Conservation (phyloP, 768 basidiomycete genomes). For the Pulveroboletus sp. region DNA sequence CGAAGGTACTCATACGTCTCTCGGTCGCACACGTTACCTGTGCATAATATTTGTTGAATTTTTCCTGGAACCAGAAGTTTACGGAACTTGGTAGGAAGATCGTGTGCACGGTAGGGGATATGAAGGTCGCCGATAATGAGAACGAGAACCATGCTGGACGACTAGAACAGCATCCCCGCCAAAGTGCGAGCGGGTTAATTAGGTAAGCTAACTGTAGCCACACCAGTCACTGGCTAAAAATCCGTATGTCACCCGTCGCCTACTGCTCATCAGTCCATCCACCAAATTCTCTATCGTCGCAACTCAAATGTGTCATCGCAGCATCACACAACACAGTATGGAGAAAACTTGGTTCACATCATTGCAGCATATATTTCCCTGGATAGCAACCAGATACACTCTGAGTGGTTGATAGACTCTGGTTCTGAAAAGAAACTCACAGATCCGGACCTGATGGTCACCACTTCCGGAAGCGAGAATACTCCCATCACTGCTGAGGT, state of each 20-base stretch:
- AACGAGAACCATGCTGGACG: conserved; percentile 63
- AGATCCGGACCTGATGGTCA: conserved; percentile 35
- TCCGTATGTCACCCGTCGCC: not conserved
- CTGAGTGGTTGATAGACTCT: conserved; percentile 15
- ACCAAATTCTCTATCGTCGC: conserved; percentile 4
- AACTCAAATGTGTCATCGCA: conserved; percentile 3
- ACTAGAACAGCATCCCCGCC: not conserved
- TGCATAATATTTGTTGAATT: conserved; percentile 96
- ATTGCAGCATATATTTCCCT: conserved; percentile 28
- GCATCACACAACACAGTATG: not conserved
- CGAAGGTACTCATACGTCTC: conserved; percentile 96
- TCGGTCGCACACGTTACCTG: conserved; percentile 95
- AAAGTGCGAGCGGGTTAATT: conserved; percentile 7
- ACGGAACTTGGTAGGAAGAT: conserved; percentile 94
- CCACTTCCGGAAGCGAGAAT: conserved; percentile 36
- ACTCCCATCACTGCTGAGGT: conserved; percentile 30
- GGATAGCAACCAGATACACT: conserved; percentile 5
- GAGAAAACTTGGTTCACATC: conserved; percentile 8
- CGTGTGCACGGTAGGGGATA: conserved; percentile 86
- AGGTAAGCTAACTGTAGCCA: conserved; percentile 19
- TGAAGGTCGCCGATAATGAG: conserved; percentile 97
- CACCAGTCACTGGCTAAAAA: not conserved
- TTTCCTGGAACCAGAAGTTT: conserved; percentile 94
- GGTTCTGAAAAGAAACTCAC: conserved; percentile 19
- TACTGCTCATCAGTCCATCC: too few species aligned